phyloP scores from a whole-genome alignment of 495 filamentous ascomycete species.

The Trichoderma orchidacearum region DNA sequence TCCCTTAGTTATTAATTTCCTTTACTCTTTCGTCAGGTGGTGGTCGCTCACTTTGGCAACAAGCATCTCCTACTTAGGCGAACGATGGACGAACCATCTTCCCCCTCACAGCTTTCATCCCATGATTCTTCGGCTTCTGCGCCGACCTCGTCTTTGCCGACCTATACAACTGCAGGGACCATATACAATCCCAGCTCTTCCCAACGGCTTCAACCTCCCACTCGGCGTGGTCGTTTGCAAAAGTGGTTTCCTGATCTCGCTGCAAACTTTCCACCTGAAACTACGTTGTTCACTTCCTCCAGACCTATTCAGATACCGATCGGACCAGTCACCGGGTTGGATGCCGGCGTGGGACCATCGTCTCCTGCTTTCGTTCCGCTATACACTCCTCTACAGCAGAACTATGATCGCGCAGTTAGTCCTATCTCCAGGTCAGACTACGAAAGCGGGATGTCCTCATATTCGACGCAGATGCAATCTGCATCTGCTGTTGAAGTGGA shows the following conservation, averaged over 20 bases:
- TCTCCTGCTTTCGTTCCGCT: constrained; percentile 9
- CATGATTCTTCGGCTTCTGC: neutral
- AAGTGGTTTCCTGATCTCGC: constrained; percentile 5
- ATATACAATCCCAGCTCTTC: constrained; percentile 25
- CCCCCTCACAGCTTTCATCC: neutral
- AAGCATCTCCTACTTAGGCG: neutral
- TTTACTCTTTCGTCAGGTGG: neutral
- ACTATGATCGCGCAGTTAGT: constrained; percentile 29
- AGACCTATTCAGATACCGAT: neutral
- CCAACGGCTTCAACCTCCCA: constrained; percentile 26
- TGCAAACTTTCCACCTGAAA: neutral
- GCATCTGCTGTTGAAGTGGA: neutral
- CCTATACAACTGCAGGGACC: constrained; percentile 33
- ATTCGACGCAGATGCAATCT: constrained; percentile 8
- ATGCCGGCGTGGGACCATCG: neutral
- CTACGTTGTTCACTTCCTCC: neutral
- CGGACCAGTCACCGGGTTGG: neutral
- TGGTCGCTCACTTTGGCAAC: no score
- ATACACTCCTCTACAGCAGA: constrained; percentile 34
- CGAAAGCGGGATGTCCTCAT: constrained; percentile 9
- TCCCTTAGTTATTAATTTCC: neutral
- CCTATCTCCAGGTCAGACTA: constrained; percentile 9
- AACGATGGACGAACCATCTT: neutral
- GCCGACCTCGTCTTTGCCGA: constrained; percentile 7
- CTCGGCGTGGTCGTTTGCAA: constrained; percentile 22